Percentiles rank a stretch among this genome's conserved stretches.
Evolutionary conservation across 1,284 basidiomycete genomes (phyloP).

Genomic region (Ganoderma resinaceum): DNA sequence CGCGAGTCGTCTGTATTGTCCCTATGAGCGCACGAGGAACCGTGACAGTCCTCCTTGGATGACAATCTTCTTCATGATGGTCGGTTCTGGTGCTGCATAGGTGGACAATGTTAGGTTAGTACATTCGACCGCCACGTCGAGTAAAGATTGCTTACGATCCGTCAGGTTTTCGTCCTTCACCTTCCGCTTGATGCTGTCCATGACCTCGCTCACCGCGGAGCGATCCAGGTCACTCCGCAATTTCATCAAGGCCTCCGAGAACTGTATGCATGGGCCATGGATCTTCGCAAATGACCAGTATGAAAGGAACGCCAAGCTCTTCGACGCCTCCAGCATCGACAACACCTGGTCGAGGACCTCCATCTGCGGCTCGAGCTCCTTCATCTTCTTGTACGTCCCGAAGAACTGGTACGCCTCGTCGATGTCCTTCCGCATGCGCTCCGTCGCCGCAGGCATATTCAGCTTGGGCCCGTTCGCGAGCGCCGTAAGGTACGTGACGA

Average conservation of each 20-base stretch:
- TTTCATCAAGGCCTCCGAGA: constrained; percentile 91
- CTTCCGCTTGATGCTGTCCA: constrained; percentile 94
- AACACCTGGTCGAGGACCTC: constrained; percentile 90
- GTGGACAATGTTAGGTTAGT: constrained; percentile 10
- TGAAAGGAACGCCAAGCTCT: constrained; percentile 93
- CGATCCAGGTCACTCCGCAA: constrained; percentile 92
- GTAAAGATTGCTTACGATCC: constrained; percentile 73
- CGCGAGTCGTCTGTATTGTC: neutral
- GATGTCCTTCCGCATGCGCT: constrained; percentile 86
- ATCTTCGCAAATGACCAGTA: constrained; percentile 97
- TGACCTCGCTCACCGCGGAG: constrained; percentile 86
- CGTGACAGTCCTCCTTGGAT: constrained; percentile 79
- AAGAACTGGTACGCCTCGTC: constrained; percentile 85
- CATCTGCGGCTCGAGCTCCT: constrained; percentile 86
- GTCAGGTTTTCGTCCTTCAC: constrained; percentile 86
- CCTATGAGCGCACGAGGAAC: constrained; percentile 32
- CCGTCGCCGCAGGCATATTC: constrained; percentile 84
- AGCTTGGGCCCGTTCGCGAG: constrained; percentile 89
- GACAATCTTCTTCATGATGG: constrained; percentile 87
- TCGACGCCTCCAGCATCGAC: constrained; percentile 87
- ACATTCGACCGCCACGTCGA: neutral
- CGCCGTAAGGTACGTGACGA: constrained; percentile 90
- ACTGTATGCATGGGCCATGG: constrained; percentile 92
- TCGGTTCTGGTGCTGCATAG: constrained; percentile 70
- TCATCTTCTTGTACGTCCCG: constrained; percentile 75